Evolutionary conservation across 805 yeast species (phyloP).

Genomic region (Yamadazyma tumulicola): DNA sequence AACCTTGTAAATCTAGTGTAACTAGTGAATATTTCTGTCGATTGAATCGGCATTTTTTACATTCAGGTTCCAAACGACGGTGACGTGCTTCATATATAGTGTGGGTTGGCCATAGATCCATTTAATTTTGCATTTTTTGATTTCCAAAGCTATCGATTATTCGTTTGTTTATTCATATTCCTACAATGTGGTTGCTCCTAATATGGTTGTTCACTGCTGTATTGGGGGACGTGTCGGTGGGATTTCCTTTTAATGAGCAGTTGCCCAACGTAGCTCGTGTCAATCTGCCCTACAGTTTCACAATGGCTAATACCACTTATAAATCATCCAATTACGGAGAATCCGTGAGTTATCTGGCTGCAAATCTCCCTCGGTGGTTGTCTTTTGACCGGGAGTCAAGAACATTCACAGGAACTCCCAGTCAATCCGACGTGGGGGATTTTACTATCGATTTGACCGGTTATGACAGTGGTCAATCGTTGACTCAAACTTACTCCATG

Average conservation of each 20-base stretch:
- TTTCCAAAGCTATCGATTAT: too few species aligned
- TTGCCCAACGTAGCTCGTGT: slow-evolving; percentile 84
- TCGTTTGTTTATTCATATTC: too few species aligned
- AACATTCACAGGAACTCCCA: slow-evolving; percentile 68
- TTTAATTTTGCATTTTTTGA: too few species aligned
- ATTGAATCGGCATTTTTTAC: too few species aligned
- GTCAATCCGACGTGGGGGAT: slow-evolving; percentile 36
- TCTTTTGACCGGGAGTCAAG: slow-evolving; percentile 59
- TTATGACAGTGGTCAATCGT: slow-evolving; percentile 52
- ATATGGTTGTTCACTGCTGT: too few species aligned
- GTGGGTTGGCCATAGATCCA: too few species aligned
- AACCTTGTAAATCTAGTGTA: too few species aligned
- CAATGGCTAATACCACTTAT: slow-evolving; percentile 70
- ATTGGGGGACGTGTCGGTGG: slow-evolving; percentile 25
- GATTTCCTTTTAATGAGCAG: slow-evolving; percentile 80
- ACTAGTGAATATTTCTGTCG: too few species aligned
- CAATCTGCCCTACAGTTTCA: slow-evolving; percentile 57
- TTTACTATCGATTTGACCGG: slow-evolving; percentile 57
- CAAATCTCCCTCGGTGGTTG: slow-evolving; percentile 74
- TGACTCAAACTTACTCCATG: slow-evolving; percentile 51
- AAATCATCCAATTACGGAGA: slow-evolving; percentile 36
- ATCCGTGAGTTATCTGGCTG: slow-evolving; percentile 51
- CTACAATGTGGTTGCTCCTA: too few species aligned
- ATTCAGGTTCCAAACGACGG: too few species aligned
- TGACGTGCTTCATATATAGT: too few species aligned